Evolutionary conservation across 2,329 filamentous ascomycete species (phyloP).

Genomic region (Colletotrichum lentis): DNA sequence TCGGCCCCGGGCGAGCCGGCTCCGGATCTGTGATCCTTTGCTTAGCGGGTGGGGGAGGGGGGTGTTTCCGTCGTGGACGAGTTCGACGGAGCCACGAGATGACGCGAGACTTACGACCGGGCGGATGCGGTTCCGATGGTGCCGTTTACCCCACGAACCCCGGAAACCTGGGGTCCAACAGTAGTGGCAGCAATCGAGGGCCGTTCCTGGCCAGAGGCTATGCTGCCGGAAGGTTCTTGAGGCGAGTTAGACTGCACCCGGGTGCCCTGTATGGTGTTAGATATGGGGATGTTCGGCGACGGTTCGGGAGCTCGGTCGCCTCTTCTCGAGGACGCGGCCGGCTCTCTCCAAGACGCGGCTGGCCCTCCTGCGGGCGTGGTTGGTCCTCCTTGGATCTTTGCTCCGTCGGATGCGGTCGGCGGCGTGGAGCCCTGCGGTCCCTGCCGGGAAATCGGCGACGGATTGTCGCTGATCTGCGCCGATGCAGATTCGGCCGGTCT

Average conservation of each 20-base stretch:
- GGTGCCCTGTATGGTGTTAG: slow-evolving; percentile 3
- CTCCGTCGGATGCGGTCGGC: too few species aligned
- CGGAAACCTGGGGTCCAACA: not conserved
- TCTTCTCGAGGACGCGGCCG: not conserved
- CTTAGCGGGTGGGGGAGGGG: too few species aligned
- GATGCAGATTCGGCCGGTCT: not conserved
- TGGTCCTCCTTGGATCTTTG: too few species aligned
- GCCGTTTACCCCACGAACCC: not conserved
- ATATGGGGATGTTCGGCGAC: not conserved
- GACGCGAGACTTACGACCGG: not conserved
- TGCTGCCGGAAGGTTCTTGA: not conserved
- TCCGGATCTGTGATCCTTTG: not conserved
- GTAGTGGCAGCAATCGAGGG: not conserved
- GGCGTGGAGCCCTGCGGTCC: too few species aligned
- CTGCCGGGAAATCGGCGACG: not conserved
- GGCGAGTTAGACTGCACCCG: not conserved
- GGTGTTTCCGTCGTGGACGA: too few species aligned
- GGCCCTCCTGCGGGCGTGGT: not conserved
- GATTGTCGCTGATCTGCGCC: not conserved
- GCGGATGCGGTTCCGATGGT: not conserved
- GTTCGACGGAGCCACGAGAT: too few species aligned
- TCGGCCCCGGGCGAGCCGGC: slow-evolving; percentile 1
- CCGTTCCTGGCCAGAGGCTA: not conserved
- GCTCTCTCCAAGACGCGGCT: not conserved
- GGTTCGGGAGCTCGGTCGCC: not conserved